A percentile compares a stretch with the other conserved stretches of the same genome.
phyloP scores from a whole-genome alignment of 2,329 filamentous ascomycete species.

The Colletotrichum aenigma region DNA sequence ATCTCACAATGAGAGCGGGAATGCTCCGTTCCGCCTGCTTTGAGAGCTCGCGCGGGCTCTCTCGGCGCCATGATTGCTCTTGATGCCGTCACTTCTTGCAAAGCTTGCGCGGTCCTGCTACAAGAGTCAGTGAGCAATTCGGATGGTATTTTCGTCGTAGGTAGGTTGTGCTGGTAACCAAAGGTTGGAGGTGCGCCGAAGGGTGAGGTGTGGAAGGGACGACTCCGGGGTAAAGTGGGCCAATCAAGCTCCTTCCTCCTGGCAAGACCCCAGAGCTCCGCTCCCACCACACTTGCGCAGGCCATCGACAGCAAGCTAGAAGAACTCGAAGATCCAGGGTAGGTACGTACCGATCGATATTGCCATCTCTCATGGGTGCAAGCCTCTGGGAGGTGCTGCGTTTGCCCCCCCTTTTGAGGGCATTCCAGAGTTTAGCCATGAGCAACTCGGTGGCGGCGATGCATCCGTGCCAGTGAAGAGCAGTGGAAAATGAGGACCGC shows the following conservation, averaged over 20 bases:
- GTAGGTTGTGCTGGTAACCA: not conserved
- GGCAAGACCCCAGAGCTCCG: not conserved
- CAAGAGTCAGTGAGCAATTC: not conserved
- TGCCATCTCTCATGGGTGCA: not conserved
- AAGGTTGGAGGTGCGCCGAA: not conserved
- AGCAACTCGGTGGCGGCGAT: not conserved
- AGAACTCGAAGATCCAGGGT: not conserved
- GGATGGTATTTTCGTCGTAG: not conserved
- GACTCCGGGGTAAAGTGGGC: not conserved
- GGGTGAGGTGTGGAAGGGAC: not conserved
- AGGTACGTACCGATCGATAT: not conserved
- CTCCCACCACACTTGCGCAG: not conserved
- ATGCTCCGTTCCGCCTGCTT: not conserved
- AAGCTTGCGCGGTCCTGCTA: not conserved
- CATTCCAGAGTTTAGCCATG: not conserved
- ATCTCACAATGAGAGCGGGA: not conserved
- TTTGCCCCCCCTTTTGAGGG: not conserved
- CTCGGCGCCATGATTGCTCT: not conserved
- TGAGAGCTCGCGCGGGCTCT: not conserved
- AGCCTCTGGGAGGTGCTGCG: not conserved
- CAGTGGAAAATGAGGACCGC: not conserved
- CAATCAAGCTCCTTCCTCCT: not conserved
- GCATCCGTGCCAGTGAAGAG: not conserved
- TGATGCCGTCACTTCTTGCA: not conserved
- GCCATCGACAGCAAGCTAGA: not conserved